phyloP scores from a whole-genome alignment of 768 basidiomycete species.

The Cubamyces lactineus region DNA sequence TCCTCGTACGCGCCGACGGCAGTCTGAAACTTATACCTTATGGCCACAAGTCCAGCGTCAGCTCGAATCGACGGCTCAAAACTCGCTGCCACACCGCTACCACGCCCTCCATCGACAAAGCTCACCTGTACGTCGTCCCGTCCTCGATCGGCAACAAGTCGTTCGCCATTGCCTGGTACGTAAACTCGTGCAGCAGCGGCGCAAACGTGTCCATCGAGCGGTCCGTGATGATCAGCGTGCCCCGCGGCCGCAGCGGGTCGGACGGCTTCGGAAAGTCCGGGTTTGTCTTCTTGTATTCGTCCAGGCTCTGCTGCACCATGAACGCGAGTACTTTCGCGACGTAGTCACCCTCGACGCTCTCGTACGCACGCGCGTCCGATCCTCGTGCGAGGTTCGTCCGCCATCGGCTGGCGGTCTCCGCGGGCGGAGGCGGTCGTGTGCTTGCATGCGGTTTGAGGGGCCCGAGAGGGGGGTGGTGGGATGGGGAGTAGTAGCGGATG shows the following conservation, averaged over 20 bases:
- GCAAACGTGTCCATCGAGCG: conserved; percentile 93
- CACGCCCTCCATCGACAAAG: conserved; percentile 19
- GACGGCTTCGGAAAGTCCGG: conserved; percentile 78
- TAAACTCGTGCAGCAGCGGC: conserved; percentile 95
- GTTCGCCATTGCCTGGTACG: conserved; percentile 98
- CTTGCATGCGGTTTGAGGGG: conserved; percentile 71
- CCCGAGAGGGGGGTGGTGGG: conserved; percentile 81
- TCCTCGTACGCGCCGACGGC: conserved; percentile 85
- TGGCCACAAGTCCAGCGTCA: not conserved
- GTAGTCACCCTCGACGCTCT: conserved; percentile 74
- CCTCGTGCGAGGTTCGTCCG: conserved; percentile 81
- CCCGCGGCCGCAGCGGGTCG: conserved; percentile 63
- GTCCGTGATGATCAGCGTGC: conserved; percentile 89
- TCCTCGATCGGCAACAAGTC: conserved; percentile 89
- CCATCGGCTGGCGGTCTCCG: conserved; percentile 72
- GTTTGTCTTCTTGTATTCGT: conserved; percentile 85
- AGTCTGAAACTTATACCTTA: conserved; percentile 92
- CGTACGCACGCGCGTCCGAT: conserved; percentile 65
- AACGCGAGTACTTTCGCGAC: conserved; percentile 82
- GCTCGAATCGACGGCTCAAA: not conserved
- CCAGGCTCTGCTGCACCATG: conserved; percentile 81
- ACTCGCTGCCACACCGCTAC: not conserved
- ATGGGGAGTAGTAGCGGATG: conserved; percentile 90
- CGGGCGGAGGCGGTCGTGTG: conserved; percentile 63
- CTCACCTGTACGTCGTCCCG: conserved; percentile 85